Base-by-base conservation (phyloP, 169 alveolate genomes). In the Plasmodium malariae region DNA sequence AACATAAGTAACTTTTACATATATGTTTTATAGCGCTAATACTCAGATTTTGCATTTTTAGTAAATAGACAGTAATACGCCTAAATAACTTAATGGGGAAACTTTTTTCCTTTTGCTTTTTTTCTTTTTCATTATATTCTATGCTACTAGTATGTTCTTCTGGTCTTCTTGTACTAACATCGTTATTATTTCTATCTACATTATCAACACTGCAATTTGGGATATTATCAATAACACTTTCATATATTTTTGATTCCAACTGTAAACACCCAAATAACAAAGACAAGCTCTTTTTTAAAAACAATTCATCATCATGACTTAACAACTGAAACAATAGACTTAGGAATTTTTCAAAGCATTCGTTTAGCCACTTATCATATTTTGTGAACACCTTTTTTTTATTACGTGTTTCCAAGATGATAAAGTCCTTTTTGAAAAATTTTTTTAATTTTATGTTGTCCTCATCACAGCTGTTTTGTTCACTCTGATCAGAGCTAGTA, bases 291-390 rank as follows among this genome's bases (percentile, higher is more conserved):
- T 86, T 86, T n/a, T 72, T 86, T 6, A 86, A 73, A 57, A 69
- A 72, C 11, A 86, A 65, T 43, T 86, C 92, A 69, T 86, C 92
- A 55, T 72, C 62, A 70, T 86, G 17, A 28, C 48, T 57, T 48
- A 86, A 45, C 21, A 86, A 86, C 74, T 86, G 87, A 69, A 86
- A 86, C 19, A 86, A 43, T 34, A 86, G 36, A 40, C 70, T 68
- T 70, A 86, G 24, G 24, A 69, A 86, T 70, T 86, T 86, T 6
- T 70, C 92, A 28, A 69, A 86, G 57, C 87, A 86, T 12, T 69
- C 92, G 21, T 86, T 71, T 69, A 86, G 40, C 92, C 92, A 86
- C 30, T 57, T 21, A 11, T 86, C 92, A 43, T 86, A 86, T 48
- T 86, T 59, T 40, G 72, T 86, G 48, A 55, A 86, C 1, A 17